Evolutionary conservation across 441 rosid species (phyloP).

Genomic region (Bruguiera hainesii): DNA sequence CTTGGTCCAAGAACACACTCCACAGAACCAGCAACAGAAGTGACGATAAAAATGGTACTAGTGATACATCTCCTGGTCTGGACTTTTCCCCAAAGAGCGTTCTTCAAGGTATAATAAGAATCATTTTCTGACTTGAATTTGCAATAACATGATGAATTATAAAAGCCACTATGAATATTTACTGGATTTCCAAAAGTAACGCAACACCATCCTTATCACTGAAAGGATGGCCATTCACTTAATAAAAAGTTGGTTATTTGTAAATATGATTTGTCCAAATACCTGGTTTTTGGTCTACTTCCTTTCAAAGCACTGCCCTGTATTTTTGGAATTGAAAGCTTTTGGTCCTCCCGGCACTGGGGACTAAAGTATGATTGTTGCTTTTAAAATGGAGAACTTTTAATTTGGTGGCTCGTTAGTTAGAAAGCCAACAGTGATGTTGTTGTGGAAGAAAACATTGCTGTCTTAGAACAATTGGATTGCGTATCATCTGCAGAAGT

Average conservation of each 20-base stretch:
- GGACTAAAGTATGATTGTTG: not conserved
- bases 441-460: not conserved
- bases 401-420: not conserved
- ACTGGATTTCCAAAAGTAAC: not conserved
- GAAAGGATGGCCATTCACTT: too few species aligned
- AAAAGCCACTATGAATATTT: not conserved
- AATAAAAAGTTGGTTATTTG: not conserved
- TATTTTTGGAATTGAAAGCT: not conserved
- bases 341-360: not conserved
- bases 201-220: not conserved
- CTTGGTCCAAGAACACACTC: constrained; percentile 13
- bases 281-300: too few species aligned
- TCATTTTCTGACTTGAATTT: not conserved
- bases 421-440: not conserved
- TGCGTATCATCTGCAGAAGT: too few species aligned
- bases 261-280: not conserved
- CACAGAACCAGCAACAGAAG: constrained; percentile 19
- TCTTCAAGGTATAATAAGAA: constrained; percentile 51
- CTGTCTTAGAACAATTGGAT: not conserved
- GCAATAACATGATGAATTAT: not conserved
- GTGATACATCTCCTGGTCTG: constrained; percentile 18
- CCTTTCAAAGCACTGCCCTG: not conserved
- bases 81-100: constrained; percentile 64
- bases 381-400: not conserved
- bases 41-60: constrained; percentile 20